These are phyloP conservation scores for Celoporthe dispersa DNA, from an alignment of 2,329 filamentous ascomycete genomes.

Conservation along the genomic window DNA sequence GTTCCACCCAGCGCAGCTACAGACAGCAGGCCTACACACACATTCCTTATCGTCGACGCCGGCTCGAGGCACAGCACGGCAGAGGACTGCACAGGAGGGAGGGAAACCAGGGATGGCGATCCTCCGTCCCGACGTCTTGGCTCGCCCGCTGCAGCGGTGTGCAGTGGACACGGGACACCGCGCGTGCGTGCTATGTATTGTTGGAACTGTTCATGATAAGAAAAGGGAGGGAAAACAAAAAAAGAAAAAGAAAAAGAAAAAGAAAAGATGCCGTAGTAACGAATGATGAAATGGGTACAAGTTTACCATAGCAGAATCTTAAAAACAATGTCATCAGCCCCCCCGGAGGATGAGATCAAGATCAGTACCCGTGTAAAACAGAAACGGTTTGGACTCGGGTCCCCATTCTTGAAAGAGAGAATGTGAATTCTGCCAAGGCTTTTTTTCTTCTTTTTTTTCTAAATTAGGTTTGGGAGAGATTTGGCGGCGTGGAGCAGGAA, in stretches of 20 bases:
- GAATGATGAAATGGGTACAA: too few relatives aligned
- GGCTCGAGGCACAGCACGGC: neutral
- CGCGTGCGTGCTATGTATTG: too few relatives aligned
- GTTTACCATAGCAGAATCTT: too few relatives aligned
- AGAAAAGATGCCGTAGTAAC: too few relatives aligned
- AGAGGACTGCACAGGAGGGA: neutral
- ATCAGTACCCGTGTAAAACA: neutral
- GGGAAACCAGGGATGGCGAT: neutral
- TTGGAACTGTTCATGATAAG: neutral
- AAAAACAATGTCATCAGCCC: too few relatives aligned
- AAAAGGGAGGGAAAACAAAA: too few relatives aligned
- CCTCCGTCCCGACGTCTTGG: slow-evolving; percentile 1
- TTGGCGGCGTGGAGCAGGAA: neutral
- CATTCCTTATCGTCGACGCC: neutral
- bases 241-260: too few relatives aligned
- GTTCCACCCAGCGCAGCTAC: too few relatives aligned
- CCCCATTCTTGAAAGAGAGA: neutral
- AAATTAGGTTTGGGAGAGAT: neutral
- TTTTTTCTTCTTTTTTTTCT: neutral
- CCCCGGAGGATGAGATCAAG: neutral
- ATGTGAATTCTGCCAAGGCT: neutral
- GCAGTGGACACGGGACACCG: too few relatives aligned
- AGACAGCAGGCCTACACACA: too few relatives aligned
- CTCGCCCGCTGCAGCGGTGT: neutral
- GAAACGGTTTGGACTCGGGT: neutral